phyloP scores from a whole-genome alignment of 768 basidiomycete species.

The Crucibulum laeve region DNA sequence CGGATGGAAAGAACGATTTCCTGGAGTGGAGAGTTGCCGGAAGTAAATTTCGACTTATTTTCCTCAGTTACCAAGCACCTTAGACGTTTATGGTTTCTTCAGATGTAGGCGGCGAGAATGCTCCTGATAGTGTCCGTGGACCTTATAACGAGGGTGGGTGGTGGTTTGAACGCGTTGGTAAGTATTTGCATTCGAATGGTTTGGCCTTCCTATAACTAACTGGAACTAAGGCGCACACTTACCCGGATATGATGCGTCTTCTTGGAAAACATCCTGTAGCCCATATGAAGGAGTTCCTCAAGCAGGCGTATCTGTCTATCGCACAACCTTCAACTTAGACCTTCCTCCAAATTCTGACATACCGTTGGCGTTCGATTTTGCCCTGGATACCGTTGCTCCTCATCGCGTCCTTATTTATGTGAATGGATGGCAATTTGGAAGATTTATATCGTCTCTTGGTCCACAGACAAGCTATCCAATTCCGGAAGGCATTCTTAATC shows the following conservation, averaged over 20 bases:
- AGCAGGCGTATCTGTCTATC: conserved; percentile 62
- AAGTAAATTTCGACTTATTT: conserved; percentile 18
- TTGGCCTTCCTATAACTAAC: background rate
- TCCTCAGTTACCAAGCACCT: no score
- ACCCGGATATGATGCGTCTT: conserved; percentile 52
- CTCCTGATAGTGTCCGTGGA: conserved; percentile 54
- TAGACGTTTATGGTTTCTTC: background rate
- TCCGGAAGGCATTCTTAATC: conserved; percentile 32
- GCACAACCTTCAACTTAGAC: conserved; percentile 52
- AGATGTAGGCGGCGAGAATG: conserved; percentile 35
- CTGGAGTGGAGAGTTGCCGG: conserved; percentile 35
- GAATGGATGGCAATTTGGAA: conserved; percentile 74
- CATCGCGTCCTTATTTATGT: conserved; percentile 66
- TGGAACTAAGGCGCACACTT: conserved; percentile 44
- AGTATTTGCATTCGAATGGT: conserved; percentile 4
- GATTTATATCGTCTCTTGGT: conserved; percentile 35
- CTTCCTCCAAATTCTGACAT: conserved; percentile 49
- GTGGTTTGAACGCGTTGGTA: conserved; percentile 47
- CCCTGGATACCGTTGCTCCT: conserved; percentile 37
- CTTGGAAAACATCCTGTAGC: conserved; percentile 44
- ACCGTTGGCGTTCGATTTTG: conserved; percentile 57
- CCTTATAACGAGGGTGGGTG: conserved; percentile 58
- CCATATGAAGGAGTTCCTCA: conserved; percentile 39
- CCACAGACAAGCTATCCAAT: conserved; percentile 41
- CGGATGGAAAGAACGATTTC: conserved; percentile 21